Evolutionary conservation across 805 yeast genomes (phyloP).

Genomic region (Lipomyces starkeyi): DNA sequence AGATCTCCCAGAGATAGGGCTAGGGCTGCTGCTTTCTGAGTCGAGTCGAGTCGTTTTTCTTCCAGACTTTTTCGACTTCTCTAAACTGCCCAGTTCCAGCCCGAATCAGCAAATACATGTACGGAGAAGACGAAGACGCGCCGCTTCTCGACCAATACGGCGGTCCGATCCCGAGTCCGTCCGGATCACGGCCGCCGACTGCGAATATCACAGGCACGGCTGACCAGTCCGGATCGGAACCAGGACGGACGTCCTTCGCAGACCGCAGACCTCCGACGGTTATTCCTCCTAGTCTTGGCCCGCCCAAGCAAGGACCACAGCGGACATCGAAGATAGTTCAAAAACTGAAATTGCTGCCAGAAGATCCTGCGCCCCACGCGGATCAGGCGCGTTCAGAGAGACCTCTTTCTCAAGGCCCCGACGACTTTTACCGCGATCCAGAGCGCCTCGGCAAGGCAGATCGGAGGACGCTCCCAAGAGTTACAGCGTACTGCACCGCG

Average conservation of each 20-base stretch:
- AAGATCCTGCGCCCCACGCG: conserved; percentile 37
- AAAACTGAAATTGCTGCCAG: conserved; percentile 86
- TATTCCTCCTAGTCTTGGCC: conserved; percentile 21
- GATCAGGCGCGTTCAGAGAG: not conserved
- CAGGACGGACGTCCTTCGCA: not conserved
- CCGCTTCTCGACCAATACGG: conserved; percentile 5
- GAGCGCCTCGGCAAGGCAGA: conserved; percentile 88
- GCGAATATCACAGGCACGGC: not conserved
- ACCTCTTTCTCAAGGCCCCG: conserved; percentile 65
- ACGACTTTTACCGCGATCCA: conserved; percentile 82
- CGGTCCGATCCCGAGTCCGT: conserved; percentile 5
- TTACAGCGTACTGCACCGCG: conserved; percentile 95
- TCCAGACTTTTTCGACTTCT: not conserved
- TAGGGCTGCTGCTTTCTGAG: not conserved
- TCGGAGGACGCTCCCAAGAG: conserved; percentile 84
- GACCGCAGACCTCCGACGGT: conserved; percentile 6
- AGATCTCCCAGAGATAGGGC: not conserved
- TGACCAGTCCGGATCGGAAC: not conserved
- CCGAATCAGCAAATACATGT: not conserved
- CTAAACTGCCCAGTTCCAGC: not conserved
- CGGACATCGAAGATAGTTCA: conserved; percentile 90
- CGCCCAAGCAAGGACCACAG: conserved; percentile 48
- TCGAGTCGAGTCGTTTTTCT: not conserved
- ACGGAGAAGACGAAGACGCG: conserved; percentile 6
- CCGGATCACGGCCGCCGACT: not conserved